Conservation (phyloP, 2,329 filamentous ascomycete genomes). For the Periconia digitata region DNA sequence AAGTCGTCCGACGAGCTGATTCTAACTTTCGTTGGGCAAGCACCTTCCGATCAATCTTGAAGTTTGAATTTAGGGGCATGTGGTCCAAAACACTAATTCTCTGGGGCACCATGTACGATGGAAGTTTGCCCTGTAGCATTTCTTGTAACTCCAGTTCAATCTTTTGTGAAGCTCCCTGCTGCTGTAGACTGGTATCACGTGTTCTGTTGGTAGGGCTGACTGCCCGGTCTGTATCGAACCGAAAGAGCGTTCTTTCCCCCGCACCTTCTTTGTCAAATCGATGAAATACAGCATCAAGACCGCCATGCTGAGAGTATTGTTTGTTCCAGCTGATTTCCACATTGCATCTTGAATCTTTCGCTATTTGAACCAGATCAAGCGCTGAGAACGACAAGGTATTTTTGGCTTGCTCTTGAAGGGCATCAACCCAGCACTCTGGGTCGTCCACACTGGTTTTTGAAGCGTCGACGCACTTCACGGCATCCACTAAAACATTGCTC, state of each 20-base stretch:
- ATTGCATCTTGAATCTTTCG: too few species aligned
- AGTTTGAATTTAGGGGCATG: conserved; percentile 4
- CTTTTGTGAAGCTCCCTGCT: conserved; percentile 27
- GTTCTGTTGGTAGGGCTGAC: background rate
- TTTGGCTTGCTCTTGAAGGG: too few species aligned
- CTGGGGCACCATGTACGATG: conserved; percentile 8
- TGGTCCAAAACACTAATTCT: conserved; percentile 34
- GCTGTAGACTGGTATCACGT: background rate
- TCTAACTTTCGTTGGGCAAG: background rate
- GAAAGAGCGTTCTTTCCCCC: too few species aligned
- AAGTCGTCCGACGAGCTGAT: too few species aligned
- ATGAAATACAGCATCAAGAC: too few species aligned
- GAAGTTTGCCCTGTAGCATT: conserved; percentile 1
- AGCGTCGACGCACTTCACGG: background rate
- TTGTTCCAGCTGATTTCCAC: too few species aligned
- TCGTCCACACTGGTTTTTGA: too few species aligned
- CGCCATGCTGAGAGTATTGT: too few species aligned
- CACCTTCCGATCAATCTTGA: conserved; percentile 7
- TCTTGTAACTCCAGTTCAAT: background rate
- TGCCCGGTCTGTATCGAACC: background rate
- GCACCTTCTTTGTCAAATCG: too few species aligned
- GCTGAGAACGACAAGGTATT: too few species aligned
- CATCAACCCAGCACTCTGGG: too few species aligned
- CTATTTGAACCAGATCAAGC: too few species aligned
- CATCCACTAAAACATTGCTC: background rate